These are phyloP conservation scores for Seiridium cupressi DNA, from an alignment of 2,329 filamentous ascomycete genomes.

Conservation along the genomic window DNA sequence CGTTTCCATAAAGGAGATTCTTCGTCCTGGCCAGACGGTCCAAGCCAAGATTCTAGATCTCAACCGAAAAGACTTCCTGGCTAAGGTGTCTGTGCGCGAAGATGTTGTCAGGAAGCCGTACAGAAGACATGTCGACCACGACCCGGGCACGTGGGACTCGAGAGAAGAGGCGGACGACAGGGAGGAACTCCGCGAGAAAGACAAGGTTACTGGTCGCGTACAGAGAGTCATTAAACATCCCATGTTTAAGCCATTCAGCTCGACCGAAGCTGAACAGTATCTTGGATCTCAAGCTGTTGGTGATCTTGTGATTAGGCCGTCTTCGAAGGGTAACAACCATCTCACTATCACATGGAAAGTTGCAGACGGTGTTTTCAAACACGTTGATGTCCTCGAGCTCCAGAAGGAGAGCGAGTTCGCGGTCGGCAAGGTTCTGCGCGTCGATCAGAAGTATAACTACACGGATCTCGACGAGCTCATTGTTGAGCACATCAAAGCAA, in stretches of 20 bases:
- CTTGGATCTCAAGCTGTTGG: constrained; percentile 81
- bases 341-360: constrained; percentile 98
- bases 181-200: constrained; percentile 82
- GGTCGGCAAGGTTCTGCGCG: constrained; percentile 79
- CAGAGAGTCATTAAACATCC: constrained; percentile 98
- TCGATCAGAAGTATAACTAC: constrained; percentile 87
- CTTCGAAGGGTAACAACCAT: constrained; percentile 93
- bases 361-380: constrained; percentile 91
- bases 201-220: constrained; percentile 78
- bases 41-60: constrained; percentile 86
- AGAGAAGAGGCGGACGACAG: constrained; percentile 76
- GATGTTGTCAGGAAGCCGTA: constrained; percentile 74
- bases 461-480: constrained; percentile 96
- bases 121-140: constrained; percentile 67
- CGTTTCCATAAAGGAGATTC: constrained; percentile 69
- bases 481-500: constrained; percentile 93
- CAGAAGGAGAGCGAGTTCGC: constrained; percentile 98
- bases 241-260: constrained; percentile 90
- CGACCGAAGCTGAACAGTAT: constrained; percentile 88
- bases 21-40: constrained; percentile 77
- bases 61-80: constrained; percentile 81
- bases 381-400: constrained; percentile 94
- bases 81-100: constrained; percentile 81
- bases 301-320: constrained; percentile 92
- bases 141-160: constrained; percentile 84